phyloP scores from a whole-genome alignment of 2,329 filamentous ascomycete species.

The Dendrostoma leiphaemia region DNA sequence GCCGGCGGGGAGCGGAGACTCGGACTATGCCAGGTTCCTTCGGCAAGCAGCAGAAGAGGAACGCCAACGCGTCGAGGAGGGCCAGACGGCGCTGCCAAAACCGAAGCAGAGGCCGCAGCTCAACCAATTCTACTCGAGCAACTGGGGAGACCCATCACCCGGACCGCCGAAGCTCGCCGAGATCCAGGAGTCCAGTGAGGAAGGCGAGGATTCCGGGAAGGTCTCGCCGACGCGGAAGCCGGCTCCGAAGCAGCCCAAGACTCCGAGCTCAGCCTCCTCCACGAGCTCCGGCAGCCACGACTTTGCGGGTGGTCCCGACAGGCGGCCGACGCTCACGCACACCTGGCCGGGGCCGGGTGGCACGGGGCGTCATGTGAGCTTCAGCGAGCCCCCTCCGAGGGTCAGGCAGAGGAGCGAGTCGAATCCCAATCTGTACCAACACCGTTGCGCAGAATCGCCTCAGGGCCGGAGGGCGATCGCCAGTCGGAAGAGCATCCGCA shows the following conservation, averaged over 20 bases:
- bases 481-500: conserved; percentile 13
- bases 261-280: not conserved
- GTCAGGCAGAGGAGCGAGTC: conserved; percentile 2
- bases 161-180: conserved; percentile 4
- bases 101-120: not conserved
- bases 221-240: not conserved
- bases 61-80: not conserved
- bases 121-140: conserved; percentile 16
- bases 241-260: not conserved
- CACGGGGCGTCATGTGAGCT: conserved; percentile 9
- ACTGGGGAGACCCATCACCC: not conserved
- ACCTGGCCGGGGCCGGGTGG: not conserved
- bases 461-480: conserved; percentile 2
- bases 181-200: conserved; percentile 8
- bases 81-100: not conserved
- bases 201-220: not conserved
- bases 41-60: conserved; percentile 11
- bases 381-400: conserved; percentile 7
- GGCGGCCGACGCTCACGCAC: not conserved
- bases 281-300: not conserved
- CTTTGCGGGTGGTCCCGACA: not conserved
- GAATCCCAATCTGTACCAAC: conserved; percentile 4
- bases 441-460: conserved; percentile 7
- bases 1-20: not conserved
- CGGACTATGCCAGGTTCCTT: conserved; percentile 15